Conservation (phyloP, 176 grass and related monocot genomes). For the Microstegium vimineum region DNA sequence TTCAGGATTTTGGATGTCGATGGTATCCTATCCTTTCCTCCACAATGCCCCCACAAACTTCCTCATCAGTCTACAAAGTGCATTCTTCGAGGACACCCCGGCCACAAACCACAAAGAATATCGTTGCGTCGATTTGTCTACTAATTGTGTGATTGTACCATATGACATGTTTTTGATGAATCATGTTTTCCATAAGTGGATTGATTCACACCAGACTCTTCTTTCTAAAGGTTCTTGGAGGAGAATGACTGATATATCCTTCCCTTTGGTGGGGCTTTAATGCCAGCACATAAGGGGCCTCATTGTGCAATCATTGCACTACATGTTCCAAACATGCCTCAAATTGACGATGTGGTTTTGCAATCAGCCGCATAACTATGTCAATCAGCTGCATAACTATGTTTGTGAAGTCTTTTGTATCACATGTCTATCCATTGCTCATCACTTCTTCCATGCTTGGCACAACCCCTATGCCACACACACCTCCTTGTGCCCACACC, state of each 20-base stretch:
- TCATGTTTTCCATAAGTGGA: background rate
- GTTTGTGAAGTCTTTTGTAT: background rate
- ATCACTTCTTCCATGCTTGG: background rate
- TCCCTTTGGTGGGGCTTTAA: background rate
- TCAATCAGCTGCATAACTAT: background rate
- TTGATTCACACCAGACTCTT: background rate
- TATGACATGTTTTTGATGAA: background rate
- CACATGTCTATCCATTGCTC: background rate
- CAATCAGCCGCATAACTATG: background rate
- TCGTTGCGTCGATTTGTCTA: background rate
- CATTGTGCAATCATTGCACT: background rate
- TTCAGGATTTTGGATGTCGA: background rate
- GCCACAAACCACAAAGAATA: background rate
- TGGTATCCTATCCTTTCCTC: background rate
- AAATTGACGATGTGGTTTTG: background rate
- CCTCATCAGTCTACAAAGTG: background rate
- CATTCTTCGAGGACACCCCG: background rate
- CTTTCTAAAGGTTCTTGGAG: background rate
- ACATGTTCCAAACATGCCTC: background rate
- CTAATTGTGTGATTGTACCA: background rate
- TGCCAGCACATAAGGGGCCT: background rate
- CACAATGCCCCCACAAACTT: background rate
- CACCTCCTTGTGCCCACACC: background rate
- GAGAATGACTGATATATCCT: background rate
- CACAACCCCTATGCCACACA: background rate